Percentiles rank a stretch among this genome's conserved stretches.
Conservation (phyloP, 345 rosid genomes). For the Camelina hispida region DNA sequence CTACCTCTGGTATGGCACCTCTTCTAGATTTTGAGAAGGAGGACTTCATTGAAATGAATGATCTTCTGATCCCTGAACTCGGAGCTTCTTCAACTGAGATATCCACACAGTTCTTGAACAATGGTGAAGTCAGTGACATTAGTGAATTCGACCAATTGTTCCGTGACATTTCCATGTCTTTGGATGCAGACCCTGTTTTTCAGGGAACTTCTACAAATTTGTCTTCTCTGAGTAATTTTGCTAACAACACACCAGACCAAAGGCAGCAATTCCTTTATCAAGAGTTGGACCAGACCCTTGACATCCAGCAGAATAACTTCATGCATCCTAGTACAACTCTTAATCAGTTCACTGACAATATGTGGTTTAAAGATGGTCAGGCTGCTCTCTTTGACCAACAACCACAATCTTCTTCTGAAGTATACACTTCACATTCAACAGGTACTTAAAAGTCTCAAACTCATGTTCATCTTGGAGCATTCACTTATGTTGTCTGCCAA, state of each 20-base stretch:
- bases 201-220: conserved; percentile 22
- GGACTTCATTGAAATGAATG: conserved; percentile 85
- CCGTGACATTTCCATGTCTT: conserved; percentile 34
- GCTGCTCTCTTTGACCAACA: conserved; percentile 21
- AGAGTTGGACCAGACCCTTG: conserved; percentile 26
- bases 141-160: conserved; percentile 39
- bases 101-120: not conserved
- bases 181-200: conserved; percentile 33
- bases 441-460: conserved; percentile 34
- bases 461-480: conserved; percentile 17
- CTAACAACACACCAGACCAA: conserved; percentile 24
- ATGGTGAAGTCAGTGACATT: conserved; percentile 14
- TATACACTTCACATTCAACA: conserved; percentile 26
- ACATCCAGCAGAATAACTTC: conserved; percentile 23
- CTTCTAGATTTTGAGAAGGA: conserved; percentile 40
- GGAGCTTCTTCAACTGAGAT: conserved; percentile 28
- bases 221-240: conserved; percentile 21
- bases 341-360: conserved; percentile 25
- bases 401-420: conserved; percentile 22
- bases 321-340: conserved; percentile 25
- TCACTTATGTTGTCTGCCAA: not conserved
- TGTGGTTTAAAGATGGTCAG: conserved; percentile 35
- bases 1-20: conserved; percentile 24
- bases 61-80: conserved; percentile 61
- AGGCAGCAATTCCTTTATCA: conserved; percentile 11